Evolutionary conservation across 2,329 filamentous ascomycete species (phyloP).

Genomic region (Colletotrichum horii): DNA sequence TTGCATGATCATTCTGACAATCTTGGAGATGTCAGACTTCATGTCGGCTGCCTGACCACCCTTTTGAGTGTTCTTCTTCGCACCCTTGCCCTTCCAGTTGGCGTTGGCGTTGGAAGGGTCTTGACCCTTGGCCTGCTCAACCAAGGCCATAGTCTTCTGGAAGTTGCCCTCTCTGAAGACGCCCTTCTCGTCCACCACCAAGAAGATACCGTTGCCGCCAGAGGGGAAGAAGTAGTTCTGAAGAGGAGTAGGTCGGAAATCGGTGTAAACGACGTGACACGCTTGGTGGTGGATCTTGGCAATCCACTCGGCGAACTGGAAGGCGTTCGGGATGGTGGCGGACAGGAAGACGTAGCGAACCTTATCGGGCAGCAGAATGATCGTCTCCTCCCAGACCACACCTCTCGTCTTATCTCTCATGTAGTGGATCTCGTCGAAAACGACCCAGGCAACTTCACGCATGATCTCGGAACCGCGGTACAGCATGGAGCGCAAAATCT

Average conservation of each 20-base stretch:
- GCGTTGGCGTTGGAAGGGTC: slow-evolving; percentile 81
- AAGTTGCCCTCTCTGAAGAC: slow-evolving; percentile 97
- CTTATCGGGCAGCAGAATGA: slow-evolving; percentile 97
- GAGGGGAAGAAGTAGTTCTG: slow-evolving; percentile 98
- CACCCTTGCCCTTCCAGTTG: slow-evolving; percentile 84
- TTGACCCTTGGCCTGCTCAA: slow-evolving; percentile 85
- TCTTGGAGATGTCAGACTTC: slow-evolving; percentile 89
- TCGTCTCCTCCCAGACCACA: slow-evolving; percentile 99
- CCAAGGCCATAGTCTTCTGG: slow-evolving; percentile 90
- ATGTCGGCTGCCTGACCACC: slow-evolving; percentile 71
- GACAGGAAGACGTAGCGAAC: slow-evolving; percentile 98
- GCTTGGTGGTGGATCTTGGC: slow-evolving; percentile 97
- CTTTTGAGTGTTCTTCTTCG: slow-evolving; percentile 91
- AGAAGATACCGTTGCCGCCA: slow-evolving; percentile 88
- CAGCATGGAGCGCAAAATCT: slow-evolving; percentile 98
- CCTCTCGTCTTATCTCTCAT: slow-evolving; percentile 93
- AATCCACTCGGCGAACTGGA: slow-evolving; percentile 99
- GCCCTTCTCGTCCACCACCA: slow-evolving; percentile 96
- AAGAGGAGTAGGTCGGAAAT: slow-evolving; percentile 94
- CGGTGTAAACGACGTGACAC: slow-evolving; percentile 98
- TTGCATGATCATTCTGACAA: slow-evolving; percentile 98
- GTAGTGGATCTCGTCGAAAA: slow-evolving; percentile 99
- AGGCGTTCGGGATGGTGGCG: slow-evolving; percentile 97
- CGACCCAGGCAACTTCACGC: slow-evolving; percentile 97
- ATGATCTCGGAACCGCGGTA: slow-evolving; percentile 99